These are phyloP conservation scores for Populus ilicifolia DNA, from an alignment of 345 rosid genomes.

Conservation along the genomic window DNA sequence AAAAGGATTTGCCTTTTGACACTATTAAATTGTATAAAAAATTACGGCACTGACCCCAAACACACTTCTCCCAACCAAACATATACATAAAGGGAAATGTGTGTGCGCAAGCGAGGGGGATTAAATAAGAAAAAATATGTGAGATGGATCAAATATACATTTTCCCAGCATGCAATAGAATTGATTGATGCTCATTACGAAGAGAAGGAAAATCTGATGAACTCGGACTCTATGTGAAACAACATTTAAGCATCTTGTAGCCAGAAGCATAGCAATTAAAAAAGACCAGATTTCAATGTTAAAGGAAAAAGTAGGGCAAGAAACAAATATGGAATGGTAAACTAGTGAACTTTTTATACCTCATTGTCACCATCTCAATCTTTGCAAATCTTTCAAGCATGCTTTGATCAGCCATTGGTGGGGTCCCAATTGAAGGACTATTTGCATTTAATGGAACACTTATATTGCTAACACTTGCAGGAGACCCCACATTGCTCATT, in stretches of 20 bases:
- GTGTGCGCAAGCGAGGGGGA: not conserved
- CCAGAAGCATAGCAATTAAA: not conserved
- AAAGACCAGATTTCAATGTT: not conserved
- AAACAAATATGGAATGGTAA: conserved; percentile 3
- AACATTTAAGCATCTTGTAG: not conserved
- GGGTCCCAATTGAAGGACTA: conserved; percentile 83
- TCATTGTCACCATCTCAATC: conserved; percentile 62
- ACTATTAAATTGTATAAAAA: not conserved
- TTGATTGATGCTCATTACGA: not conserved
- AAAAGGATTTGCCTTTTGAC: not conserved
- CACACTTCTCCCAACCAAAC: not conserved
- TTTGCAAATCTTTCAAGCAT: conserved; percentile 78
- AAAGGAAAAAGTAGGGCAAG: not conserved
- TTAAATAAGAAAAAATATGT: not conserved
- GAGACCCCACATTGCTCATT: conserved; percentile 84
- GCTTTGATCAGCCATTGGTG: conserved; percentile 57
- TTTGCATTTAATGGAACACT: conserved; percentile 56
- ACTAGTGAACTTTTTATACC: conserved; percentile 39
- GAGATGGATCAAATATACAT: not conserved
- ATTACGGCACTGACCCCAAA: not conserved
- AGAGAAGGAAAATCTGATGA: not conserved
- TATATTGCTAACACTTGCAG: conserved; percentile 81
- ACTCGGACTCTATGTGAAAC: not conserved
- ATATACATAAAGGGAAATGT: not conserved
- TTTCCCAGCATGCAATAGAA: not conserved